These are phyloP conservation scores for Lavandula angustifolia DNA, from an alignment of 257 asterid species.

Conservation along the genomic window DNA sequence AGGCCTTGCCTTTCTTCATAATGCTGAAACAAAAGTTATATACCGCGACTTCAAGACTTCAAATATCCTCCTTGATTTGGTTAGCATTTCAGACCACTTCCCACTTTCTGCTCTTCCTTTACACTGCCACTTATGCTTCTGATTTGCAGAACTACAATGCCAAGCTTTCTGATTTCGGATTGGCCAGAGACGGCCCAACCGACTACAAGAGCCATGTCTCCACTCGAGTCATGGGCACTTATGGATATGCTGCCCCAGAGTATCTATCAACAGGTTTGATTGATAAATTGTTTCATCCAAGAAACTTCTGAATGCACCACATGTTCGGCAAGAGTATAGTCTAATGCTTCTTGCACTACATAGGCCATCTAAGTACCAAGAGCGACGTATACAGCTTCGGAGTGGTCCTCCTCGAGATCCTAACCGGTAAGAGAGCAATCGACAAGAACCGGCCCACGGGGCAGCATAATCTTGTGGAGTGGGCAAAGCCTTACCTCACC, in stretches of 20 bases:
- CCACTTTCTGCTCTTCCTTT: too few species aligned
- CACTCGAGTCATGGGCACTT: slow-evolving; percentile 91
- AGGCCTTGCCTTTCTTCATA: slow-evolving; percentile 92
- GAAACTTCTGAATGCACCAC: neutral
- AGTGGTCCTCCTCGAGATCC: slow-evolving; percentile 73
- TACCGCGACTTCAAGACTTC: slow-evolving; percentile 92
- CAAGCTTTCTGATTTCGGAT: slow-evolving; percentile 86
- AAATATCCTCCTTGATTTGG: slow-evolving; percentile 79
- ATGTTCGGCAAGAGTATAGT: too few species aligned
- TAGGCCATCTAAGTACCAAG: slow-evolving; percentile 82
- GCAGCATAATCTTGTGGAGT: slow-evolving; percentile 73
- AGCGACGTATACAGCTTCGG: slow-evolving; percentile 93
- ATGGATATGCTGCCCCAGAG: slow-evolving; percentile 94
- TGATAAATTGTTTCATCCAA: neutral
- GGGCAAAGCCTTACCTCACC: slow-evolving; percentile 81
- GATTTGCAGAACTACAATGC: slow-evolving; percentile 64
- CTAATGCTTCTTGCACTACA: neutral
- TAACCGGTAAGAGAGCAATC: slow-evolving; percentile 73
- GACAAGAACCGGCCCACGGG: slow-evolving; percentile 85
- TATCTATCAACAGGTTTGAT: slow-evolving; percentile 78
- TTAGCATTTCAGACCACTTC: slow-evolving; percentile 25
- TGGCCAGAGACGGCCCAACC: slow-evolving; percentile 91
- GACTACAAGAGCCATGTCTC: slow-evolving; percentile 89
- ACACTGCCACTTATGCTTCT: slow-evolving; percentile 11
- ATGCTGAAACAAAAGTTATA: slow-evolving; percentile 76